These are phyloP conservation scores for Neoscytalidium dimidiatum DNA, from an alignment of 2,329 filamentous ascomycete genomes.

Conservation along the genomic window DNA sequence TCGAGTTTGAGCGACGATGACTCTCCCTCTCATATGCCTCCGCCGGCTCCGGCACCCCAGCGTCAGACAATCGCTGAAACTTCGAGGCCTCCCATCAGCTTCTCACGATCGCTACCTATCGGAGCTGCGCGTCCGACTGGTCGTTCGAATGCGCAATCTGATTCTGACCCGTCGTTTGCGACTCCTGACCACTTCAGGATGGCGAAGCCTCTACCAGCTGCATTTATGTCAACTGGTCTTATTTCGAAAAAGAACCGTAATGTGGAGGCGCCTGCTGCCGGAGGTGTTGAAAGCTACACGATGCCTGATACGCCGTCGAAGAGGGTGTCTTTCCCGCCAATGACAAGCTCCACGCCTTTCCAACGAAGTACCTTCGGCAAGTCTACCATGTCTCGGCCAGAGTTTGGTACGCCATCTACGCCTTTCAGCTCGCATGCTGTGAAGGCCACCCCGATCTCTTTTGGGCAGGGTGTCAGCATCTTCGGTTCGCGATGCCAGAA, in stretches of 20 bases:
- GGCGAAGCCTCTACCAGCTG: slow-evolving; percentile 74
- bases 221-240: slow-evolving; percentile 91
- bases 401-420: slow-evolving; percentile 78
- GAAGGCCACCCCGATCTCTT: slow-evolving; percentile 66
- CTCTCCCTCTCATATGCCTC: slow-evolving; percentile 64
- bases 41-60: slow-evolving; percentile 33
- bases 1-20: slow-evolving; percentile 72
- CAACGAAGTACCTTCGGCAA: slow-evolving; percentile 61
- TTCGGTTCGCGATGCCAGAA: slow-evolving; percentile 52
- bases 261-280: slow-evolving; percentile 64
- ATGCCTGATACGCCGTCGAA: slow-evolving; percentile 98
- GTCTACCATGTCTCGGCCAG: slow-evolving; percentile 65
- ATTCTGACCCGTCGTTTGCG: slow-evolving; percentile 60
- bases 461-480: slow-evolving; percentile 64
- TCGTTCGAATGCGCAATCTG: slow-evolving; percentile 46
- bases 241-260: slow-evolving; percentile 89
- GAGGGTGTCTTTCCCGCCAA: slow-evolving; percentile 74
- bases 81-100: slow-evolving; percentile 40
- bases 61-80: slow-evolving; percentile 24
- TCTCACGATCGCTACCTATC: slow-evolving; percentile 75
- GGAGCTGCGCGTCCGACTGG: slow-evolving; percentile 58
- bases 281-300: slow-evolving; percentile 57
- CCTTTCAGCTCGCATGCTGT: slow-evolving; percentile 70
- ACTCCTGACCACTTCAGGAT: slow-evolving; percentile 78
- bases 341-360: slow-evolving; percentile 48